Base-by-base conservation (phyloP, 2,329 filamentous ascomycete species). In the Fusarium mexicanum region DNA sequence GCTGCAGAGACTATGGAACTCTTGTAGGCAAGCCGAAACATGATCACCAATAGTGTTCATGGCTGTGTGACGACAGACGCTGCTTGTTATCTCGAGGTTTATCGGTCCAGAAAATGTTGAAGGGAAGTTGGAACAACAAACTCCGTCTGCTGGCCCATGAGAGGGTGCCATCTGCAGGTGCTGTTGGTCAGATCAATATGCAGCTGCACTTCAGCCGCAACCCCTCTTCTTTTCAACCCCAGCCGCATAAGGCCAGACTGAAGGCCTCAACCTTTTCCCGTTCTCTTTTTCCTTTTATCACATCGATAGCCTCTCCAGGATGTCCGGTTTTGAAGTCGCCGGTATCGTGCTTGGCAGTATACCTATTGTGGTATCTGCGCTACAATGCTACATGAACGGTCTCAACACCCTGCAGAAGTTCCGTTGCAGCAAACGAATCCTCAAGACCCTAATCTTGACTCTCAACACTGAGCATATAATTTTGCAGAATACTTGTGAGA, bases 71-170 rank as follows among this genome's bases (percentile, higher is more conserved):
- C n/a, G n/a, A n/a, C n/a, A n/a, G n/a, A 9, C 17, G 13, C 6
- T 38, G 8, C 6, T 43, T 43, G 6, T 17, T 13, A 13, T 9
- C 22, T 8, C 5, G 11, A 37, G 10, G 1, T 26, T 38, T 8
- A 4, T 11, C 37, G 8, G 6, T 6, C 2, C 20, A 31, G 16
- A 8, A 22, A 18, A 16, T 18, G 7, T 2, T 8, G 31, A 53
- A 22, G 1, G 12, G 24, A 51, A 0, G 0, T 16, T 1, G 6
- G 17, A 1, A 5, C 11, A 12, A 1, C 17, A 35, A 17, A 6
- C 2, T 13, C 7, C 24, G 5, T 22, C 14, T 29, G 2, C 0
- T 12, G 24, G 1, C 33, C 10, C 7, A 38, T 35, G n/a, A 0
- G 10, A 3, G 10, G 0, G 24, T 54, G 51, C 14, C n/a, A 41